Evolutionary conservation across 306 rosid species (phyloP).

Genomic region (Sphenostylis stenocarpa): DNA sequence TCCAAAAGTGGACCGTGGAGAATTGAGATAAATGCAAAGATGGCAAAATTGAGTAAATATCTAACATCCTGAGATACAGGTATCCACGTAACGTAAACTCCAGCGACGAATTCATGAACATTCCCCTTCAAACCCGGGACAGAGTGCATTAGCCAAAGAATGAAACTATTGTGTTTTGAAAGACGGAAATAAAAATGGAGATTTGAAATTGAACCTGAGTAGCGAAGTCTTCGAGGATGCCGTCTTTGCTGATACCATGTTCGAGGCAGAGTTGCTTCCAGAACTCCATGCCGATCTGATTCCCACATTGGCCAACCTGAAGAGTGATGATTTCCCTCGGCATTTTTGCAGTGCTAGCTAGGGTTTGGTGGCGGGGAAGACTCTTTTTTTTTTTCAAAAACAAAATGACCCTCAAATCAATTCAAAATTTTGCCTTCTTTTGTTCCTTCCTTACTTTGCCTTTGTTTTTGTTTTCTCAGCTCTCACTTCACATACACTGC

Average conservation of each 20-base stretch:
- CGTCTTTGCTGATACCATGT: slow-evolving; percentile 97
- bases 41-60: neutral
- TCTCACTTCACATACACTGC: neutral
- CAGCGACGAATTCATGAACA: neutral
- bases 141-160: neutral
- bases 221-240: slow-evolving; percentile 97
- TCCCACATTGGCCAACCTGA: slow-evolving; percentile 98
- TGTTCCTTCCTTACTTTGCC: neutral
- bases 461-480: neutral
- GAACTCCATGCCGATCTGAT: slow-evolving; percentile 99
- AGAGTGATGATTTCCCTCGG: slow-evolving; percentile 94
- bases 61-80: neutral
- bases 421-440: neutral
- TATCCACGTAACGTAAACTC: neutral
- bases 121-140: neutral
- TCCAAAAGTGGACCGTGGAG: neutral
- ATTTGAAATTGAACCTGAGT: slow-evolving; percentile 59
- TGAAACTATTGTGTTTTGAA: neutral
- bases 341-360: slow-evolving; percentile 58
- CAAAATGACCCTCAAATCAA: neutral
- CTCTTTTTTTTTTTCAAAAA: slow-evolving; percentile 39
- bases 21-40: neutral
- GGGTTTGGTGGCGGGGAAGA: slow-evolving; percentile 52
- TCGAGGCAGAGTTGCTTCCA: slow-evolving; percentile 99
- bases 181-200: neutral